Percentiles rank a stretch among this genome's conserved stretches.
phyloP scores from a whole-genome alignment of 805 yeast genomes.

The Yarrowia sp. region DNA sequence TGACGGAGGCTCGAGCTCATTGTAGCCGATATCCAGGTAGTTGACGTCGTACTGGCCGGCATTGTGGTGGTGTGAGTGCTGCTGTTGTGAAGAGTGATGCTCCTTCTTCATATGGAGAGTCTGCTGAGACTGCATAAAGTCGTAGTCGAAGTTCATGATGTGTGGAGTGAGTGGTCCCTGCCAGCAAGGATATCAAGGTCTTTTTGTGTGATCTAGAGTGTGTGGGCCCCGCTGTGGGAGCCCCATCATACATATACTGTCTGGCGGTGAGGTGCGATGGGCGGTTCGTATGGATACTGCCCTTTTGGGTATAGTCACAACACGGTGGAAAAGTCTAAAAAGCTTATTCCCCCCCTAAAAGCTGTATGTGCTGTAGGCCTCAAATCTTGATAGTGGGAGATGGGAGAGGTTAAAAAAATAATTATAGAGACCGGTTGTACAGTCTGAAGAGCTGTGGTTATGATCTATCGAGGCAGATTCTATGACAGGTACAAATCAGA shows the following conservation, averaged over 20 bases:
- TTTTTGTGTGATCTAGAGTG: conserved; percentile 2
- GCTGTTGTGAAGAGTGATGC: neutral
- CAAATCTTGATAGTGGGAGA: neutral
- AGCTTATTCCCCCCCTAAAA: neutral
- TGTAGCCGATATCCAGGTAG: conserved; percentile 23
- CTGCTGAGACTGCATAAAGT: conserved; percentile 20
- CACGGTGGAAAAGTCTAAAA: neutral
- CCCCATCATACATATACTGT: conserved; percentile 20
- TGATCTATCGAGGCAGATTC: neutral
- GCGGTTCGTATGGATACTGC: conserved; percentile 23
- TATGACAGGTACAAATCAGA: neutral
- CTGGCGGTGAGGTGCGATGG: conserved; percentile 19
- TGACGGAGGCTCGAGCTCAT: conserved; percentile 19
- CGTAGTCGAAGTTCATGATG: conserved; percentile 18
- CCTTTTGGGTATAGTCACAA: conserved; percentile 4
- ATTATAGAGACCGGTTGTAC: neutral
- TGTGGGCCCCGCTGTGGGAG: neutral
- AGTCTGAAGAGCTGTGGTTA: neutral
- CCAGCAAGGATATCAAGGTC: conserved; percentile 2
- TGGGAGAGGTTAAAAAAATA: neutral
- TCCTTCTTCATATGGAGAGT: conserved; percentile 2
- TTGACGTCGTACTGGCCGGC: conserved; percentile 10
- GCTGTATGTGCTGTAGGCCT: neutral
- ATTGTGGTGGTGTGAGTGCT: neutral
- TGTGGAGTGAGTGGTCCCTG: neutral